Base-by-base conservation (phyloP, 169 alveolate genomes). In the Cytauxzoon felis region DNA sequence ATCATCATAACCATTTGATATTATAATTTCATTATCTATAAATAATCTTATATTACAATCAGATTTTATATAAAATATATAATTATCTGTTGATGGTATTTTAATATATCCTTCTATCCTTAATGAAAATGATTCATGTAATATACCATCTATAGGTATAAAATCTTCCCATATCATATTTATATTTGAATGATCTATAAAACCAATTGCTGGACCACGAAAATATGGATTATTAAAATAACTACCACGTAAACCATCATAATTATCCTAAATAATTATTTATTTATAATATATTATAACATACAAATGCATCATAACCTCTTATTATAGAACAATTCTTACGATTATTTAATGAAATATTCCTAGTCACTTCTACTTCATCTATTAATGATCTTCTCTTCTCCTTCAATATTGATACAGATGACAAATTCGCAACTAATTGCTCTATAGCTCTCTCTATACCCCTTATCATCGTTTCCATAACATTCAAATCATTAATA, bases 71-170 rank as follows among this genome's bases (percentile, higher is more conserved):
- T 67, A 71, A 41, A 92, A 80, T 41, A 86, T 76, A 53, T 89
- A 91, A 21, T 76, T 71, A 29, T 84, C 95, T 9, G 96, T 65
- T 19, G 81, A 79, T 0, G 96, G 94, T 8, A 86, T 87, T 47
- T 70, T 68, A 53, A 92, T 32, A 69, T 81, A 92, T 30, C 96
- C 95, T 48, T 92, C 95, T 87, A 92, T 87, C 21, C 96, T 72
- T 8, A 92, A 86, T 3, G 96, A 92, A 42, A 92, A 92, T 32
- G 88, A 76, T 42, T 92, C 91, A 26, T 78, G 73, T 36, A 95
- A 91, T 5, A 91, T 89, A n/a, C 88, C 91, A 43, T 67, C 65
- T 29, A 87, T 72, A 1, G 96, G 96, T 11, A 82, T 62, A 5
- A 82, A 58, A 29, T 80, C 87, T 33, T 79, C 87, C 87, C 91